Evolutionary conservation across 768 basidiomycete genomes (phyloP), one percentile per base, ranked within the genome.

Genomic region (Mycena alexandri): DNA sequence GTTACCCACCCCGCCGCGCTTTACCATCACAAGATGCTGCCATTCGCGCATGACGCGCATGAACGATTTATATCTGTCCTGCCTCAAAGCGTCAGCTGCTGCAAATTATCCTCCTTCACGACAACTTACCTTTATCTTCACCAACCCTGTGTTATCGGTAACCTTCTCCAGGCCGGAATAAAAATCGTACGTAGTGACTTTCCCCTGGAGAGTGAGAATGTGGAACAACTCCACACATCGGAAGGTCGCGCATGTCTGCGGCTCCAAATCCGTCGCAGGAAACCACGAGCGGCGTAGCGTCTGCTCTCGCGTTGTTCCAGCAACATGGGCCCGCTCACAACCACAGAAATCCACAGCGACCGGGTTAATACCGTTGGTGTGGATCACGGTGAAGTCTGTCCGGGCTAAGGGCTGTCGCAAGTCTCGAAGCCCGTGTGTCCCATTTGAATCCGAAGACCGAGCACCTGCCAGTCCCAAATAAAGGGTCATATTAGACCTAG

Each of bases 131-230:
- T n/a, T 22, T 52, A 1, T 33, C 19, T 33, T 52, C 34, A 14
- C 24, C n/a, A 55, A 34, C 1, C 53, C 53, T 8, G 53, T 41
- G 34, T 41, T 55, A 36, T 55, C 53, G 6, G 68, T 69, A 21
- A 59, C 29, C 14, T 51, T 46, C 13, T 54, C 68, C 22, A 71
- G 44, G 0, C 47, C 19, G 8, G 22, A 25, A 50, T 71, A 71
- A 58, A 64, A 71, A 47, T 71, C 68, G 58, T 61, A 69, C 8
- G 52, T 50, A n/a, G 68, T 59, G 8, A 61, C 43, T 22, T 70
- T 69, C 16, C 65, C 58, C 29, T 70, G 68, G 17, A 61, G 57
- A 3, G n/a, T n/a, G n/a, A n/a, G n/a, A n/a, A n/a, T n/a, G n/a
- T n/a, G n/a, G n/a, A n/a, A n/a, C 1, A 21, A 19, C 5, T 60